Evolutionary conservation across 805 yeast genomes (phyloP), one percentile per base, ranked within the genome.

Genomic region (Priceomyces castillae): DNA sequence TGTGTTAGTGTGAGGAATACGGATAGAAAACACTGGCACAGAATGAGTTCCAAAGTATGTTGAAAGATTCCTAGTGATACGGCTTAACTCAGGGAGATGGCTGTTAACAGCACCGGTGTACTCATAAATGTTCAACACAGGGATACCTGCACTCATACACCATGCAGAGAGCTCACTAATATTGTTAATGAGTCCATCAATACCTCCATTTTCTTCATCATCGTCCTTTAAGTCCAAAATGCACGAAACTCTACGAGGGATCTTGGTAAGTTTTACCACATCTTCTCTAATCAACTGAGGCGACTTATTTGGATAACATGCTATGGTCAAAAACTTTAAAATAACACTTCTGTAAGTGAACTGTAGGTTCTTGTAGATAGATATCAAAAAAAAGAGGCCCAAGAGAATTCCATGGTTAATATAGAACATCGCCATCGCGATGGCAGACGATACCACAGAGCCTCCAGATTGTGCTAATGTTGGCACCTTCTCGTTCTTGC

Each of bases 221-320:
- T 81, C 89, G 20, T 83, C 76, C 56, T 81, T 82, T 58, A 82
- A 75, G 52, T 79, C 82, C 44, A 94, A 65, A n/a, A 92, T 81
- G 16, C 86, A 81, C 7, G 95, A 84, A 17, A 94, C 56, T 39
- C 86, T 76, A 50, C 74, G 77, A 2, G 99, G 99, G 18, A 89
- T 75, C 62, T 94, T 94, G 34, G 74, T 59, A 43, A 92, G 67
- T 54, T 80, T 78, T 47, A 70, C 71, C 30, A 89, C 89, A 65
- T 92, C 98, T 48, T 84, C 83, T 51, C 95, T 80, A 50, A 92
- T 89, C 43, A 90, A 69, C 55, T 85, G 90, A 1, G 98, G 97
- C 2, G 95, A 80, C 56, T 78, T 81, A 23, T 84, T 75, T 14
- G 76, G 75, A 51, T 82, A 84, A 61, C 84, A 86, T 7, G 87